phyloP scores from a whole-genome alignment of 768 basidiomycete species.

The Lentinula guzmanii region DNA sequence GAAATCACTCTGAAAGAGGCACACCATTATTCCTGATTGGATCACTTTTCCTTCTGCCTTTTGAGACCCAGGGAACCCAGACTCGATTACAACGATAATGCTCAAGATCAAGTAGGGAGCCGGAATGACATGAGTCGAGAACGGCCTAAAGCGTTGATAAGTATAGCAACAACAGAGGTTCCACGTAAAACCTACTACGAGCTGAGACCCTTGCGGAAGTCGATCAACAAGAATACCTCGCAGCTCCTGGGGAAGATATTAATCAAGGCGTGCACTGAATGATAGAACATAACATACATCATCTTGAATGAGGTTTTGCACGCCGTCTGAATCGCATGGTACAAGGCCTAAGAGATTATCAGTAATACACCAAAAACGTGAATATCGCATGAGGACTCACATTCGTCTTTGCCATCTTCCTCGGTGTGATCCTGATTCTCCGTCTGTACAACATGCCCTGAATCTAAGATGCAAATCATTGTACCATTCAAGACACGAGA shows the following conservation, averaged over 20 bases:
- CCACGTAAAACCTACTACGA: constrained; percentile 22
- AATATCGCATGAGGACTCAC: constrained; percentile 19
- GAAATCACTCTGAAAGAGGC: constrained; percentile 1
- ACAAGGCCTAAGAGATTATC: constrained; percentile 25
- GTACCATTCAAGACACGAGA: neutral
- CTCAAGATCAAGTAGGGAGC: constrained; percentile 34
- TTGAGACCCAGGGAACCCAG: constrained; percentile 41
- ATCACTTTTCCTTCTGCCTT: constrained; percentile 30
- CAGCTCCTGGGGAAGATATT: constrained; percentile 22
- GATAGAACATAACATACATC: constrained; percentile 20
- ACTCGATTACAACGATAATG: constrained; percentile 39
- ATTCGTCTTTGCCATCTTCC: constrained; percentile 48
- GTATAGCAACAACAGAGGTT: neutral
- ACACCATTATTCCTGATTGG: constrained; percentile 26
- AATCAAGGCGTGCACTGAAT: neutral
- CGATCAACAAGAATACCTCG: constrained; percentile 27
- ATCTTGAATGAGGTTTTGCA: constrained; percentile 24
- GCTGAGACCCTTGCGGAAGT: constrained; percentile 28
- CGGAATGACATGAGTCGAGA: constrained; percentile 37
- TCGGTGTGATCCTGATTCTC: constrained; percentile 36
- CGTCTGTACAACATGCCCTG: constrained; percentile 46
- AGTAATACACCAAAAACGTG: neutral
- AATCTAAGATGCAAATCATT: constrained; percentile 28
- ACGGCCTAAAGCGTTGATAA: constrained; percentile 17
- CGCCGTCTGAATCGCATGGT: constrained; percentile 26